Evolutionary conservation across 176 grass and related monocot genomes (phyloP).

Genomic region (Poa pratensis): DNA sequence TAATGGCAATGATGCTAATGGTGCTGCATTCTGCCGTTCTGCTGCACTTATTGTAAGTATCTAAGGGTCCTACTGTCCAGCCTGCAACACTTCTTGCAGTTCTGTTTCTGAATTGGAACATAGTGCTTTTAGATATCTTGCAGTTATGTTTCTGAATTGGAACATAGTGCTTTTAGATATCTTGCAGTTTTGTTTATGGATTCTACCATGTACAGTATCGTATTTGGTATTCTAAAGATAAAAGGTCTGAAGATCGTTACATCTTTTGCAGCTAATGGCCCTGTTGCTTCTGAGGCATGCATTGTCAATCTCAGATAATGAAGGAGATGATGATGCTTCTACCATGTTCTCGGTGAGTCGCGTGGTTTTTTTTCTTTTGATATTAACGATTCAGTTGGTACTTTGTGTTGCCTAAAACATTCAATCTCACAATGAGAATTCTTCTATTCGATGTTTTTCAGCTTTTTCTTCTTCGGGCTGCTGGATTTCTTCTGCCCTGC

Average conservation of each 20-base stretch:
- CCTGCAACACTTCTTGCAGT: not conserved
- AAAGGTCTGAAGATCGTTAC: not conserved
- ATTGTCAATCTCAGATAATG: constrained; percentile 72
- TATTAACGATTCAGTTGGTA: constrained; percentile 15
- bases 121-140: not conserved
- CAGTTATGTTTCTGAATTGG: constrained; percentile 10
- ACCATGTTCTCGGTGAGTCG: constrained; percentile 86
- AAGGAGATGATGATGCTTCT: constrained; percentile 82
- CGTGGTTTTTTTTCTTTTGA: not conserved
- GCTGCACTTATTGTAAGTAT: constrained; percentile 85
- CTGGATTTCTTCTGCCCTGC: constrained; percentile 87
- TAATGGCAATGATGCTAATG: constrained; percentile 70
- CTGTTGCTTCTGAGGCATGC: constrained; percentile 86
- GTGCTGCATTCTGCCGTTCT: constrained; percentile 84
- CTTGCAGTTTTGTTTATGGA: constrained; percentile 8
- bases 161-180: not conserved
- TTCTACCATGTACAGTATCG: not conserved
- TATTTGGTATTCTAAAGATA: constrained; percentile 27
- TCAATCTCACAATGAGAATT: constrained; percentile 9
- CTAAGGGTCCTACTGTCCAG: constrained; percentile 1
- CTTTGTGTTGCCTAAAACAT: constrained; percentile 22
- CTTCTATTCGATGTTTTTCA: constrained; percentile 40
- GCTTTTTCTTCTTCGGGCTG: constrained; percentile 90
- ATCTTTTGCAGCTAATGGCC: constrained; percentile 75
- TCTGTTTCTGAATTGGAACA: constrained; percentile 3